Evolutionary conservation across 305 asterid genomes (phyloP).

Genomic region (Fraxinus latifolia): DNA sequence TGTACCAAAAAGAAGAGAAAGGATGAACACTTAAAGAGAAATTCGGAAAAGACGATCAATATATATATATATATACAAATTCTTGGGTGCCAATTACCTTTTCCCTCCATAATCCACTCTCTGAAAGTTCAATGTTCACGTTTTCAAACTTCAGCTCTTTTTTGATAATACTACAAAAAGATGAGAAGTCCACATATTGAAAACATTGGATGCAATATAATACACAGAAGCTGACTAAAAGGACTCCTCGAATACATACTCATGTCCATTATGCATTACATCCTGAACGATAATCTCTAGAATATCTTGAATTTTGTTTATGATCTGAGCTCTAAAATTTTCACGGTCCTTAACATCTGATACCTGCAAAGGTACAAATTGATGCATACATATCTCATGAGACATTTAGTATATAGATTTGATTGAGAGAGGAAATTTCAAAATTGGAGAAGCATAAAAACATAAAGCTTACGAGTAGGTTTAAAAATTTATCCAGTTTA

Average conservation of each 20-base stretch:
- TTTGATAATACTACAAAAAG: slow-evolving; percentile 49
- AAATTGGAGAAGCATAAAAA: slow-evolving; percentile 7
- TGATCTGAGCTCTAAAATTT: slow-evolving; percentile 54
- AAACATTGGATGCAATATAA: slow-evolving; percentile 22
- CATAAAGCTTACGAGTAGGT: slow-evolving; percentile 53
- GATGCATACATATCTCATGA: slow-evolving; percentile 15
- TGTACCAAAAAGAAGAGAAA: slow-evolving; percentile 27
- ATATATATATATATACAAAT: slow-evolving; percentile 12
- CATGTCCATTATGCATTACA: slow-evolving; percentile 67
- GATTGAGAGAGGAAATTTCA: slow-evolving; percentile 13
- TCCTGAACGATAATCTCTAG: slow-evolving; percentile 85
- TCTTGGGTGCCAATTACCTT: slow-evolving; percentile 50
- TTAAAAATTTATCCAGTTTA: slow-evolving; percentile 69
- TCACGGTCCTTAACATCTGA: slow-evolving; percentile 46
- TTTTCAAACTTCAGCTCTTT: slow-evolving; percentile 76
- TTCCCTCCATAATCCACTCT: slow-evolving; percentile 72
- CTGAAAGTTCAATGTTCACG: slow-evolving; percentile 52
- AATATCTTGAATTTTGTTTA: slow-evolving; percentile 87
- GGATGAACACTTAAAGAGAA: background rate
- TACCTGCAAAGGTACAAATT: slow-evolving; percentile 42
- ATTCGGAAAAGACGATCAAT: slow-evolving; percentile 6
- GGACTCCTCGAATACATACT: slow-evolving; percentile 47
- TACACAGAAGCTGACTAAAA: slow-evolving; percentile 6
- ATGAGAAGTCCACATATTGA: slow-evolving; percentile 19
- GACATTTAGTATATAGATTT: slow-evolving; percentile 21